Evolutionary conservation across 148 eudicot genomes (phyloP).

Genomic region (Rheum nobile): DNA sequence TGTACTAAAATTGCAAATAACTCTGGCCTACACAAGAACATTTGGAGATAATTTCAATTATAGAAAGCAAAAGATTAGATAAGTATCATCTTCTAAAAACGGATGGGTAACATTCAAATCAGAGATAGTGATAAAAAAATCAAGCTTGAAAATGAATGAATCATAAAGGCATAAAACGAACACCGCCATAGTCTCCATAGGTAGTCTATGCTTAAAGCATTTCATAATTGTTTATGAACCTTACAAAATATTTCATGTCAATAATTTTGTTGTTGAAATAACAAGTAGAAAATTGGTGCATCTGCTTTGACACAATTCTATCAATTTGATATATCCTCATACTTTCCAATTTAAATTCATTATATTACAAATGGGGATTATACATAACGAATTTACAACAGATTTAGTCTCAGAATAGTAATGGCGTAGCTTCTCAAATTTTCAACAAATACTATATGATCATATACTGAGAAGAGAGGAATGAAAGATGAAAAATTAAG

Average conservation of each 20-base stretch:
- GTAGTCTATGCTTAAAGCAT: neutral
- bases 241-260: neutral
- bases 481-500: conserved; percentile 1
- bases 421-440: neutral
- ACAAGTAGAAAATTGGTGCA: neutral
- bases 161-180: neutral
- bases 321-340: neutral
- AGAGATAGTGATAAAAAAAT: neutral
- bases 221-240: neutral
- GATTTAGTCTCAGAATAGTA: neutral
- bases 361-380: neutral
- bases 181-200: neutral
- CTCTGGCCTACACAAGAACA: conserved; percentile 51
- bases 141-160: neutral
- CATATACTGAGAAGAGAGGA: neutral
- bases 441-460: neutral
- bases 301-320: neutral
- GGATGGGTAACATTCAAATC: neutral
- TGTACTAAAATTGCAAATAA: conserved; percentile 74
- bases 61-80: neutral
- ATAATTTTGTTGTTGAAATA: neutral
- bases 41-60: neutral
- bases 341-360: neutral
- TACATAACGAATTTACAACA: neutral
- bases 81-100: neutral